phyloP scores from a whole-genome alignment of 371 early-diverging fungal species.

The Apophysomyces elegans region DNA sequence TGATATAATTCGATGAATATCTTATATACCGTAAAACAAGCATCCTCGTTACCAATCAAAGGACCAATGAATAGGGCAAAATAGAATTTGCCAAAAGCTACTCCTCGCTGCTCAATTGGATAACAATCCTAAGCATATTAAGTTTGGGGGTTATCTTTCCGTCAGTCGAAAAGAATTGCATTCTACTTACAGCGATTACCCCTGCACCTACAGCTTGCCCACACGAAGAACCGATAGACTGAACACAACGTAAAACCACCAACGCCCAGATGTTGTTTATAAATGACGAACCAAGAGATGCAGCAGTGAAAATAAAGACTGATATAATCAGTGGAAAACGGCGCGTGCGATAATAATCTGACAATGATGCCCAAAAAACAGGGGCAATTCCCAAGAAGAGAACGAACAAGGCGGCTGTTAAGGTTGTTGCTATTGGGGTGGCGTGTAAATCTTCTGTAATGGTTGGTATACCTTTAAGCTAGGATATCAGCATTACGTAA shows the following conservation, averaged over 20 bases:
- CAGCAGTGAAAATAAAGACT: conserved; percentile 59
- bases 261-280: conserved; percentile 61
- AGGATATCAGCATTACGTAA: background rate
- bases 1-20: conserved; percentile 12
- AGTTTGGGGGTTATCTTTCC: background rate
- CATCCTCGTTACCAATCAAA: conserved; percentile 25
- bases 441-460: conserved; percentile 55
- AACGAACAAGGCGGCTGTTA: conserved; percentile 61
- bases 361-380: conserved; percentile 69
- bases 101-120: conserved; percentile 33
- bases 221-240: conserved; percentile 70
- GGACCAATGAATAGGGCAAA: conserved; percentile 61
- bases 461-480: conserved; percentile 44
- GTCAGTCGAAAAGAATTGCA: no score
- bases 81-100: conserved; percentile 52
- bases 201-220: conserved; percentile 71
- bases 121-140: conserved; percentile 28
- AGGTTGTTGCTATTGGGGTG: conserved; percentile 50
- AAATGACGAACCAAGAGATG: conserved; percentile 73
- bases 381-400: conserved; percentile 64
- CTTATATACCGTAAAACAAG: conserved; percentile 29
- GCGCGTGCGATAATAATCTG: conserved; percentile 64
- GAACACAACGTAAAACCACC: conserved; percentile 71
- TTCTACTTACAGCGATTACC: conserved; percentile 19
- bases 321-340: conserved; percentile 61